phyloP scores from a whole-genome alignment of 305 asterid genomes.

The Rubia peregrina region DNA sequence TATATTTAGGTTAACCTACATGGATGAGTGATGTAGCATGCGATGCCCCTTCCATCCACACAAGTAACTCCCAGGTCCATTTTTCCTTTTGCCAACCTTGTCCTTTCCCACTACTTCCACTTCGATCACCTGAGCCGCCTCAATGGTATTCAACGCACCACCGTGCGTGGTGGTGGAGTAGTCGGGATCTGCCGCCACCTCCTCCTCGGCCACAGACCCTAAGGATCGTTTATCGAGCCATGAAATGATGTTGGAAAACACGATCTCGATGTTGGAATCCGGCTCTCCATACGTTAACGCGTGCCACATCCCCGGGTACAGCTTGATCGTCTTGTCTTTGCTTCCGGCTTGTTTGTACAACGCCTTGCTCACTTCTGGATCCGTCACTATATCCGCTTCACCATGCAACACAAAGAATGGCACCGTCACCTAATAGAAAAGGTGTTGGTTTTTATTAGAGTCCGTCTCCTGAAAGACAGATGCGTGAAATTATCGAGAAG shows the following conservation, averaged over 20 bases:
- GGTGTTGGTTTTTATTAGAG: neutral
- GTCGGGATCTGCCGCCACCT: neutral
- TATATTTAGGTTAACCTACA: conserved; percentile 47
- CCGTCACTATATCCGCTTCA: conserved; percentile 82
- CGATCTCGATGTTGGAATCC: conserved; percentile 56
- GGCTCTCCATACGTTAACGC: conserved; percentile 82
- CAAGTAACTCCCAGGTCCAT: conserved; percentile 37
- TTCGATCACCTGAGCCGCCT: conserved; percentile 17
- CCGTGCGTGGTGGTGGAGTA: neutral
- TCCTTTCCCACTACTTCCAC: conserved; percentile 12
- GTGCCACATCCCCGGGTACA: conserved; percentile 97
- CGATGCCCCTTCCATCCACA: conserved; percentile 59
- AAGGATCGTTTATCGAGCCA: conserved; percentile 63
- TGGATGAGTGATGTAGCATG: conserved; percentile 46
- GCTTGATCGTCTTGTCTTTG: conserved; percentile 71
- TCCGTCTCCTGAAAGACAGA: no score
- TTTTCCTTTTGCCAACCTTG: conserved; percentile 19
- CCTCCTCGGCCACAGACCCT: neutral
- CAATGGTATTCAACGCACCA: neutral
- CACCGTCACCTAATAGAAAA: conserved; percentile 47
- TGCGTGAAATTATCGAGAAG: neutral
- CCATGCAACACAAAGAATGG: conserved; percentile 93
- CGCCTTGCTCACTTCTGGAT: conserved; percentile 84
- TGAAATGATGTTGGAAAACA: conserved; percentile 61
- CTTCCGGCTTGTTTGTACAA: conserved; percentile 66